Percentiles rank a stretch among this genome's conserved stretches.
Conservation (phyloP, 2,329 filamentous ascomycete species). For the Aspergillus jensenii region DNA sequence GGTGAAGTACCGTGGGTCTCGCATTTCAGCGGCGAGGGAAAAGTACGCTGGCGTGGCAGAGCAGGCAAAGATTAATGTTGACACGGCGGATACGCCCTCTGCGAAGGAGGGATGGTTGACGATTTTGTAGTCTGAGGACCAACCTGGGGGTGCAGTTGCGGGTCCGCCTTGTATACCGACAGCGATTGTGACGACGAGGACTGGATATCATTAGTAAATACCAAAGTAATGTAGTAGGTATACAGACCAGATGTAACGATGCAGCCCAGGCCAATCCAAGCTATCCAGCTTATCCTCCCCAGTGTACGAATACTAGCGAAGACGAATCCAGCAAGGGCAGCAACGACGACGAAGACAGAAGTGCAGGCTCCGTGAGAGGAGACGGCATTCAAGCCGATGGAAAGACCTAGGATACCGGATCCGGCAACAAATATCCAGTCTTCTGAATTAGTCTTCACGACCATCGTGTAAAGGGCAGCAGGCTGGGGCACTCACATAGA, state of each 20-base stretch:
- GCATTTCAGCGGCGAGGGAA: slow-evolving; percentile 40
- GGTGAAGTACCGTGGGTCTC: slow-evolving; percentile 31
- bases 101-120: slow-evolving; percentile 25
- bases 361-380: slow-evolving; percentile 38
- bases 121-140: slow-evolving; percentile 29
- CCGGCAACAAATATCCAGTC: slow-evolving; percentile 41
- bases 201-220: neutral
- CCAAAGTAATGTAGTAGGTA: rapidly evolving
- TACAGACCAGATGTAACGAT: slow-evolving; percentile 20
- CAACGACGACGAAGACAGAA: slow-evolving; percentile 25
- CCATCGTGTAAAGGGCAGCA: neutral
- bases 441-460: neutral
- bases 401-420: slow-evolving; percentile 43
- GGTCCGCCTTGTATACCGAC: slow-evolving; percentile 37
- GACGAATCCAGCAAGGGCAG: slow-evolving; percentile 15
- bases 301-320: slow-evolving; percentile 36
- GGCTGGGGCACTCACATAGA: slow-evolving; percentile 14
- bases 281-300: slow-evolving; percentile 33
- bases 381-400: slow-evolving; percentile 43
- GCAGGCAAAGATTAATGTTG: slow-evolving; percentile 30
- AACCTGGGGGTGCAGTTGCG: slow-evolving; percentile 29
- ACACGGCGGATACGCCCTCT: slow-evolving; percentile 29
- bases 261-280: slow-evolving; percentile 31
- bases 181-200: slow-evolving; percentile 25
- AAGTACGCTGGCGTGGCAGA: slow-evolving; percentile 33